Percentiles rank a stretch among this genome's conserved stretches.
Evolutionary conservation across 495 filamentous ascomycete species (phyloP).

Genomic region (Daldinia concentrica): DNA sequence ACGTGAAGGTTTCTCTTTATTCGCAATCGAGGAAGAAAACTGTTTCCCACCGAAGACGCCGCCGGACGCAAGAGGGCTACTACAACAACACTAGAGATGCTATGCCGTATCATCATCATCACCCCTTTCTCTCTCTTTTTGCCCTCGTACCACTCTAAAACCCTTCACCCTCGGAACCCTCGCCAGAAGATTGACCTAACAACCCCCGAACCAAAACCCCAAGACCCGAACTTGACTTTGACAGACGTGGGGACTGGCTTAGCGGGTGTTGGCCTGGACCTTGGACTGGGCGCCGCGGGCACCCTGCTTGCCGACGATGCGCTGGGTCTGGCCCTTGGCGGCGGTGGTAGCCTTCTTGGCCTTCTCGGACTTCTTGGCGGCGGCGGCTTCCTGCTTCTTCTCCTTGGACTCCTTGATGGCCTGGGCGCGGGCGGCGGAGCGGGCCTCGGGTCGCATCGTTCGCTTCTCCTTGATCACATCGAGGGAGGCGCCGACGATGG

Average conservation of each 20-base stretch:
- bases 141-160: slow-evolving; percentile 2
- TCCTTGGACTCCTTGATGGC: slow-evolving; percentile 98
- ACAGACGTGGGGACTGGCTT: slow-evolving; percentile 52
- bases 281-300: slow-evolving; percentile 90
- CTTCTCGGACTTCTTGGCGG: slow-evolving; percentile 99
- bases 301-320: slow-evolving; percentile 94
- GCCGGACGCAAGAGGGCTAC: slow-evolving; percentile 39
- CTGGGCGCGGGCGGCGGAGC: slow-evolving; percentile 84
- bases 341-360: slow-evolving; percentile 84
- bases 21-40: slow-evolving; percentile 44
- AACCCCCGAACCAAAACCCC: slow-evolving; percentile 11
- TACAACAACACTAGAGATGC: slow-evolving; percentile 6
- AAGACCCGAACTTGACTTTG: neutral
- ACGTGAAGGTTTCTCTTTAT: slow-evolving; percentile 17
- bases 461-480: slow-evolving; percentile 99
- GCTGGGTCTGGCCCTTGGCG: slow-evolving; percentile 76
- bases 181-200: neutral
- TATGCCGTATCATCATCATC: slow-evolving; percentile 31
- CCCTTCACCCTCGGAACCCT: neutral
- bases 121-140: slow-evolving; percentile 25
- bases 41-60: slow-evolving; percentile 49
- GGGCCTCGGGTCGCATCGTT: slow-evolving; percentile 89
- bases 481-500: slow-evolving; percentile 98
- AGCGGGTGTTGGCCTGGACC: slow-evolving; percentile 88
- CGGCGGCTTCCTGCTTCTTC: slow-evolving; percentile 87